Evolutionary conservation across 345 rosid genomes (phyloP), one percentile per base, ranked within the genome.

Genomic region (Dipteronia dyeriana): DNA sequence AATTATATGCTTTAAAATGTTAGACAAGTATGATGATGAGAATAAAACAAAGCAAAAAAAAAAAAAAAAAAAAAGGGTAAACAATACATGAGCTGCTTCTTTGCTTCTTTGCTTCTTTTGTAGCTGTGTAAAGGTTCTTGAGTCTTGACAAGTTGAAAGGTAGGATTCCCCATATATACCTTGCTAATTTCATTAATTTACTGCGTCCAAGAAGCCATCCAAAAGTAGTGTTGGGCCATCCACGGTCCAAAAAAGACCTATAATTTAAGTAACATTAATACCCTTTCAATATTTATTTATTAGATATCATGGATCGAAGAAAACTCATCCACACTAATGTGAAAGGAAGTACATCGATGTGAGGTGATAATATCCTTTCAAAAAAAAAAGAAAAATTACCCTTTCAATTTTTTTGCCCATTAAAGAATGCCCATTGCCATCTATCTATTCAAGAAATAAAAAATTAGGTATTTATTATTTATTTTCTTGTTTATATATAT

Each of bases 1-100:
- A 23, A 34, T 34, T 34, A 34, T 13, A 63, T 25, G 16, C 19
- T 41, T 41, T 23, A 54, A 19, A 26, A 14, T 25, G 14, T 63
- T 63, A 12, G 67, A 63, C 67, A 25, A 25, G 7, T 9, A 39
- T n/a, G 59, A 20, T 29, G 20, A 45, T 64, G 72, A 66, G 83
- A 66, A 71, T 64, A 34, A 76, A 57, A 76, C 65, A 72, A 80
- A 76, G 59, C 43, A 47, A 14, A 60, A 74, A 34, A 49, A 29
- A 41, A 64, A 23, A 22, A 63, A 0, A 51, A 73, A 76, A 31
- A 39, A 13, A 45, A 49, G 70, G 56, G 16, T 22, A 31, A 31
- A 31, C 38, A 4, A 31, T 31, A 31, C 38, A 31, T 31, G 38
- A 31, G 38, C 5, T 71, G 16, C 23, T 66, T 9, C 10, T n/a